phyloP scores from a whole-genome alignment of 2,329 filamentous ascomycete genomes.

The Xylaria sp. region DNA sequence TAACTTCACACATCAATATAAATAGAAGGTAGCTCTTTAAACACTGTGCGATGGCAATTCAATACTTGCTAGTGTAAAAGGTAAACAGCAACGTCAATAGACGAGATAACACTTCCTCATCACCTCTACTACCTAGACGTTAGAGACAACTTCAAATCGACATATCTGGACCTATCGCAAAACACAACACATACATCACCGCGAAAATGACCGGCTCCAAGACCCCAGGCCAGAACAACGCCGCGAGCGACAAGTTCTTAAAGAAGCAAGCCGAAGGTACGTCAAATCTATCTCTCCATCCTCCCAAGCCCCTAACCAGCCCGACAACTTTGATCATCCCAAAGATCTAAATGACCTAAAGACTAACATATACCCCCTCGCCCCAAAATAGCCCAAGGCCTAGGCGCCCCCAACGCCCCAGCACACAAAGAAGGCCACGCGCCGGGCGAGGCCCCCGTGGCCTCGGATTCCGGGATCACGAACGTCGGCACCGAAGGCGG shows the following conservation, averaged over 20 bases:
- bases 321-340: background rate
- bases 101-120: background rate
- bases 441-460: conserved; percentile 38
- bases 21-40: no score
- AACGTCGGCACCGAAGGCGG: background rate
- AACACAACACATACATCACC: background rate
- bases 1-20: background rate
- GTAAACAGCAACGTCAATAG: no score
- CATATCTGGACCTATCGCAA: background rate
- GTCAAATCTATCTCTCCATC: background rate
- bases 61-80: background rate
- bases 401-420: conserved; percentile 43
- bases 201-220: conserved; percentile 36
- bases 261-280: conserved; percentile 44
- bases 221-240: conserved; percentile 44
- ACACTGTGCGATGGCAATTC: background rate
- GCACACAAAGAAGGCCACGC: conserved; percentile 44
- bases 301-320: background rate
- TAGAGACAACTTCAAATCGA: background rate
- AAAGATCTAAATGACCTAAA: background rate
- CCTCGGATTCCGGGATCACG: conserved; percentile 3
- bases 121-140: background rate
- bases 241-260: conserved; percentile 44
- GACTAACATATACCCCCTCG: background rate
- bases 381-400: conserved; percentile 39